These are phyloP conservation scores for Durusdinium trenchii DNA, from an alignment of 73 alveolate species.

Conservation along the genomic window DNA sequence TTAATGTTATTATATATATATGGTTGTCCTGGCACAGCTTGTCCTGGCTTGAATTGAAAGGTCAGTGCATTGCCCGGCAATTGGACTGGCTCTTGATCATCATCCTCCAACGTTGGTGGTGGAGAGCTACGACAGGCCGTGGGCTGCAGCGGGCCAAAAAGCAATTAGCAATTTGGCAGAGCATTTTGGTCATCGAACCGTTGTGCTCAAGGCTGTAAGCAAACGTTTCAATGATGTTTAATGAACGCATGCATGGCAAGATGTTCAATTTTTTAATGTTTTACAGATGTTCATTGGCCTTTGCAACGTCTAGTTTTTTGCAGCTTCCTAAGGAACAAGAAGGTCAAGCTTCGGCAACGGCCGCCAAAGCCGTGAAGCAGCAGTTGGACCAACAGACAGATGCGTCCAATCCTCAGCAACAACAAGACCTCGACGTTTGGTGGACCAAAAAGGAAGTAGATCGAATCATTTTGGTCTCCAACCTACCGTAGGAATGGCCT, in stretches of 20 bases:
- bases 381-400: slow-evolving; percentile 45
- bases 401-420: slow-evolving; percentile 17
- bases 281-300: background rate
- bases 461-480: too few relatives aligned
- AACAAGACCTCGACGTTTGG: too few relatives aligned
- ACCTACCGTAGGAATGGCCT: too few relatives aligned
- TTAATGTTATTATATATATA: too few relatives aligned
- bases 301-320: background rate
- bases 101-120: slow-evolving; percentile 61
- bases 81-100: slow-evolving; percentile 24
- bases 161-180: background rate
- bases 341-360: background rate
- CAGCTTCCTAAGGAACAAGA: slow-evolving; percentile 6
- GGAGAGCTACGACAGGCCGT: slow-evolving; percentile 14
- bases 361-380: slow-evolving; percentile 8
- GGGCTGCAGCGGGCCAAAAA: slow-evolving; percentile 50
- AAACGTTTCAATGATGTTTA: too few relatives aligned
- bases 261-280: background rate
- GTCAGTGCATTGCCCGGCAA: slow-evolving; percentile 40
- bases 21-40: too few relatives aligned
- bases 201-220: too few relatives aligned
- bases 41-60: background rate
- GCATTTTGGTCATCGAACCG: background rate
- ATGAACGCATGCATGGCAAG: background rate
- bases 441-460: too few relatives aligned